These are phyloP conservation scores for Globisporangium paroecandrum DNA, from an alignment of 352 stramenopile genomes.

Conservation along the genomic window DNA sequence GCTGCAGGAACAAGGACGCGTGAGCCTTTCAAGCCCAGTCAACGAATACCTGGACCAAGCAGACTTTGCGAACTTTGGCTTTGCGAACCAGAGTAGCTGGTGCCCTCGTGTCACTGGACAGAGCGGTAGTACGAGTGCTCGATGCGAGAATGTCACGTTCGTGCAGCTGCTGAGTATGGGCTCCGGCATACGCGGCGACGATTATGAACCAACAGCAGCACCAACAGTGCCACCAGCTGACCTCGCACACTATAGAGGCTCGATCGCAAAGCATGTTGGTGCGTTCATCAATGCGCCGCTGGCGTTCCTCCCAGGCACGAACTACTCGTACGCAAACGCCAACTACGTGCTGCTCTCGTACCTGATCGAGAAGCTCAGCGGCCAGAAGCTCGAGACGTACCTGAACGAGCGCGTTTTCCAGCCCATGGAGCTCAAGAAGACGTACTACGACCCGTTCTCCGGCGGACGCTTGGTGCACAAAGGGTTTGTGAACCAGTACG, in stretches of 20 bases:
- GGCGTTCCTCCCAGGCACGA: slow-evolving; percentile 45
- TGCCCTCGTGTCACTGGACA: slow-evolving; percentile 31
- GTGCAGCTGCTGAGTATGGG: slow-evolving; percentile 63
- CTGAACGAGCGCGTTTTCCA: slow-evolving; percentile 38
- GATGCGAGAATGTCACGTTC: slow-evolving; percentile 56
- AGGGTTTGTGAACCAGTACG: slow-evolving; percentile 48
- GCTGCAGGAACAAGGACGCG: slow-evolving; percentile 42
- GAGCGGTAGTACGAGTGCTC: background rate
- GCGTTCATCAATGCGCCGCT: slow-evolving; percentile 51
- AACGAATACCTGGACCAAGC: slow-evolving; percentile 30
- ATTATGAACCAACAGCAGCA: background rate
- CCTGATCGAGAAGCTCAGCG: slow-evolving; percentile 63
- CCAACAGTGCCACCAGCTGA: background rate
- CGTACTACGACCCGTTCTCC: slow-evolving; percentile 47
- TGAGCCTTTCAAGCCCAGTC: slow-evolving; percentile 34
- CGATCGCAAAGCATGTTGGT: slow-evolving; percentile 34
- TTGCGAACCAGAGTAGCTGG: slow-evolving; percentile 45
- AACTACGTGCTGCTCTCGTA: slow-evolving; percentile 62
- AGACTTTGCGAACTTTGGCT: slow-evolving; percentile 49
- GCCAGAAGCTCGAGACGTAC: slow-evolving; percentile 33
- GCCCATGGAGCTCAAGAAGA: slow-evolving; percentile 32
- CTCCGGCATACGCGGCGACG: slow-evolving; percentile 38
- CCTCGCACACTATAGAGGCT: slow-evolving; percentile 24
- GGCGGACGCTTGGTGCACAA: slow-evolving; percentile 25
- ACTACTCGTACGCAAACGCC: slow-evolving; percentile 46